These are phyloP conservation scores for Cucumis hystrix DNA, from an alignment of 306 rosid genomes.

Conservation along the genomic window DNA sequence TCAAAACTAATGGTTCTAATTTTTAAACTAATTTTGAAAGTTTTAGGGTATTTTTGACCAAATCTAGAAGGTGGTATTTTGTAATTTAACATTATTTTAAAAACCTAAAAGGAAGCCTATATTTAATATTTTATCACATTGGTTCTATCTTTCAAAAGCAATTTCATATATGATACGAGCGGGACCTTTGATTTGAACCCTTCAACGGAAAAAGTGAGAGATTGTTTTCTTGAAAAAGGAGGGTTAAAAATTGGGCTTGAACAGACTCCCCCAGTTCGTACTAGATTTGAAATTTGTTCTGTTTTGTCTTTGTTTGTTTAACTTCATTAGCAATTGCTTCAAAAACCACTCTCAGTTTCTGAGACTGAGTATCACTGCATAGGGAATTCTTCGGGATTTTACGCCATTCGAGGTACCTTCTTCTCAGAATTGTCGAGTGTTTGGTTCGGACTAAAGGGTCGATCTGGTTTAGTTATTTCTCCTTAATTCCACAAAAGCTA, in stretches of 20 bases:
- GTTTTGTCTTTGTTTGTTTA: background rate
- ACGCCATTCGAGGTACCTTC: background rate
- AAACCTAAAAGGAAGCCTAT: background rate
- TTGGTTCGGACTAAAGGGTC: background rate
- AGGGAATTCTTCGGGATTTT: background rate
- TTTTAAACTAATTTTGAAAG: no score
- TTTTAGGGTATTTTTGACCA: no score
- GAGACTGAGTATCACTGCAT: background rate
- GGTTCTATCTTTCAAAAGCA: background rate
- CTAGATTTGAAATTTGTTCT: background rate
- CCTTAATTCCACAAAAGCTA: background rate
- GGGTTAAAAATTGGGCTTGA: background rate
- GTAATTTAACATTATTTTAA: no score
- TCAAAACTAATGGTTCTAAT: no score
- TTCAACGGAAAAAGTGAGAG: background rate
- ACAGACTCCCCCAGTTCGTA: background rate
- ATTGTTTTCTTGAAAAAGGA: background rate
- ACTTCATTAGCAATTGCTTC: background rate
- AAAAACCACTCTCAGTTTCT: background rate
- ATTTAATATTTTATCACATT: background rate
- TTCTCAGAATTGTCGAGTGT: background rate
- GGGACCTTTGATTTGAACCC: conserved; percentile 2
- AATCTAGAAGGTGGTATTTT: no score
- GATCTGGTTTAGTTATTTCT: background rate
- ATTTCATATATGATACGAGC: background rate